Percentiles rank a stretch among this genome's conserved stretches.
Evolutionary conservation across 345 rosid genomes (phyloP).

Genomic region (Salix suchowensis): DNA sequence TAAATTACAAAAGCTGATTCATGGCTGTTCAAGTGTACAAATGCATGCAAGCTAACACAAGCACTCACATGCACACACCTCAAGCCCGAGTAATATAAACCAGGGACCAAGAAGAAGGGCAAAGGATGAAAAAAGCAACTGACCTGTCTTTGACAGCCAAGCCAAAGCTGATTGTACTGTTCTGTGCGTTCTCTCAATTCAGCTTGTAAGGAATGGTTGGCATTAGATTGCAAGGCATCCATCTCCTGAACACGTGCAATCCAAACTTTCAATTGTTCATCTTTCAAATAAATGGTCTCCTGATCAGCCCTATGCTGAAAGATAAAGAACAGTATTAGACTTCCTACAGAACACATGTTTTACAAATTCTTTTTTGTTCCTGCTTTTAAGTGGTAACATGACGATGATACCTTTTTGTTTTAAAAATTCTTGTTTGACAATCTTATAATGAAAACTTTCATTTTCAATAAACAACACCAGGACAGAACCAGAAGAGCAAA

Average conservation of each 20-base stretch:
- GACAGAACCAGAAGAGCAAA: neutral
- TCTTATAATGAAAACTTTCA: neutral
- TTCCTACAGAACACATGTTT: neutral
- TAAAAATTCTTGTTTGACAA: neutral
- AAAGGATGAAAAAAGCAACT: conserved; percentile 5
- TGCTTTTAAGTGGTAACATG: neutral
- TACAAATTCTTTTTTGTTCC: neutral
- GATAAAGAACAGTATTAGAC: conserved; percentile 19
- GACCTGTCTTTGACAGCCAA: conserved; percentile 95
- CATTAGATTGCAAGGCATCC: conserved; percentile 73
- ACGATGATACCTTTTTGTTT: neutral
- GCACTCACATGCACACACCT: neutral
- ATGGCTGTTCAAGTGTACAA: neutral
- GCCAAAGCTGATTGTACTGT: conserved; percentile 88
- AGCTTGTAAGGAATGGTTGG: conserved; percentile 70
- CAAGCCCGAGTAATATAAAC: conserved; percentile 3
- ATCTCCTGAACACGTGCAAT: conserved; percentile 77
- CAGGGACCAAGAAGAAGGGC: conserved; percentile 4
- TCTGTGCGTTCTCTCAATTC: conserved; percentile 83
- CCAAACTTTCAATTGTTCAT: conserved; percentile 86
- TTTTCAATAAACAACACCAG: neutral
- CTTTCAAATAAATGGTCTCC: conserved; percentile 73
- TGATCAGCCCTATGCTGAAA: conserved; percentile 87
- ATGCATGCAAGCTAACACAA: neutral
- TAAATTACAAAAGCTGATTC: too few relatives aligned